Evolutionary conservation across 805 yeast species (phyloP).

Genomic region (Saccharomyces jurei): DNA sequence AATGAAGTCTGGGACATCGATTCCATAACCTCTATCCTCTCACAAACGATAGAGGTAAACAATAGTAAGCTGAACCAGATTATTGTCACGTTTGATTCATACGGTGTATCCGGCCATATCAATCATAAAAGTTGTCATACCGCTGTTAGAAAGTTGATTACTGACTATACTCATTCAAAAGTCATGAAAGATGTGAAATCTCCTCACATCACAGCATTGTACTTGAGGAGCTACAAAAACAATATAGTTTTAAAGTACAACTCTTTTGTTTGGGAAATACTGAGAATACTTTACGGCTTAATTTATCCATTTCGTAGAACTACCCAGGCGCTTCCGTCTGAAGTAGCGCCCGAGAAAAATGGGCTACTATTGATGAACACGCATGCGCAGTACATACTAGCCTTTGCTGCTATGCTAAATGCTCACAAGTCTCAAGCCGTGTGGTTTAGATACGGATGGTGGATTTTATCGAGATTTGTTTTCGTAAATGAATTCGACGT

Average conservation of each 20-base stretch:
- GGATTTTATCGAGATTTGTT: constrained; percentile 66
- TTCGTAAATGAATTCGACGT: constrained; percentile 55
- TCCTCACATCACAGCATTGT: constrained; percentile 2
- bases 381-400: constrained; percentile 26
- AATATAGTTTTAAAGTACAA: constrained; percentile 20
- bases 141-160: constrained; percentile 34
- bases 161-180: neutral
- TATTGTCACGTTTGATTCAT: constrained; percentile 69
- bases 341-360: constrained; percentile 6
- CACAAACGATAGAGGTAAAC: constrained; percentile 1
- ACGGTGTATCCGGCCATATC: constrained; percentile 81
- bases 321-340: neutral
- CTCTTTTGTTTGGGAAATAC: constrained; percentile 13
- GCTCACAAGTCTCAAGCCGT: constrained; percentile 89
- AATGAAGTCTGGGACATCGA: constrained; percentile 50
- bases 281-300: neutral
- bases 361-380: constrained; percentile 25
- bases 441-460: constrained; percentile 92
- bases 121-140: constrained; percentile 65
- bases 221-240: constrained; percentile 11
- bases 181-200: neutral
- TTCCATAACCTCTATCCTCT: constrained; percentile 14
- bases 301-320: neutral
- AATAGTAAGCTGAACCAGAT: neutral
- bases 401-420: constrained; percentile 64